Conservation (phyloP, 1,284 basidiomycete species). For the Cutaneotrichosporon cyanovorans region DNA sequence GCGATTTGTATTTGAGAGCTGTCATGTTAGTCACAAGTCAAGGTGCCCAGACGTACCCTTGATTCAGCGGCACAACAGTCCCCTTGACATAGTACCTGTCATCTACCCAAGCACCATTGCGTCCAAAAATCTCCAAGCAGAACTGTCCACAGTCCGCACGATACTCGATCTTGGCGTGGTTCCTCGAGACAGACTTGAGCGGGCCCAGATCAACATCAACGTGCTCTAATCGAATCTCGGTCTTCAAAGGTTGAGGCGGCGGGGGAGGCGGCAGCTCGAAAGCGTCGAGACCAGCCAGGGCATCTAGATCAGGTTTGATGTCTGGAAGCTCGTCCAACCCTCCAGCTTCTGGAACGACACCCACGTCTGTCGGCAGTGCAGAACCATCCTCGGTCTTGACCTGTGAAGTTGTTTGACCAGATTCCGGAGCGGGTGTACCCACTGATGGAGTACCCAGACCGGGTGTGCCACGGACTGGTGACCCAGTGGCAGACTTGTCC, state of each 20-base stretch:
- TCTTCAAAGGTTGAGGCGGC: slow-evolving; percentile 30
- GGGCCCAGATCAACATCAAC: slow-evolving; percentile 96
- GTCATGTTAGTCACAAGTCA: not conserved
- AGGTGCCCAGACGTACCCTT: slow-evolving; percentile 55
- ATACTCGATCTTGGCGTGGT: slow-evolving; percentile 90
- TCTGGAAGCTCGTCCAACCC: not conserved
- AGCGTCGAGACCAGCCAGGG: slow-evolving; percentile 5
- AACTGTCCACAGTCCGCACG: slow-evolving; percentile 59
- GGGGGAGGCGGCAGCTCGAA: slow-evolving; percentile 18
- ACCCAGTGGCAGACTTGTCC: too few species aligned
- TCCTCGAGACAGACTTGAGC: slow-evolving; percentile 89
- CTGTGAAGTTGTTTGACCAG: too few species aligned
- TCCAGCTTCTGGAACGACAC: too few species aligned
- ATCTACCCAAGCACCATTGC: slow-evolving; percentile 97
- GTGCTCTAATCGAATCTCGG: slow-evolving; percentile 44
- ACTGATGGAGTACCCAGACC: too few species aligned
- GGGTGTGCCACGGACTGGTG: too few species aligned
- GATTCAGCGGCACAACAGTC: slow-evolving; percentile 68
- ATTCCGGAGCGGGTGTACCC: too few species aligned
- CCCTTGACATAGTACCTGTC: slow-evolving; percentile 88
- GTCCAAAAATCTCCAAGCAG: slow-evolving; percentile 80
- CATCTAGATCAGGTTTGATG: slow-evolving; percentile 14
- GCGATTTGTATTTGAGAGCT: slow-evolving; percentile 97
- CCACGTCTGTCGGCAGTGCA: too few species aligned
- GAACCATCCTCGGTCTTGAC: too few species aligned